These are phyloP conservation scores for Scalesia atractyloides DNA, from an alignment of 129 eudicot species.

Conservation along the genomic window DNA sequence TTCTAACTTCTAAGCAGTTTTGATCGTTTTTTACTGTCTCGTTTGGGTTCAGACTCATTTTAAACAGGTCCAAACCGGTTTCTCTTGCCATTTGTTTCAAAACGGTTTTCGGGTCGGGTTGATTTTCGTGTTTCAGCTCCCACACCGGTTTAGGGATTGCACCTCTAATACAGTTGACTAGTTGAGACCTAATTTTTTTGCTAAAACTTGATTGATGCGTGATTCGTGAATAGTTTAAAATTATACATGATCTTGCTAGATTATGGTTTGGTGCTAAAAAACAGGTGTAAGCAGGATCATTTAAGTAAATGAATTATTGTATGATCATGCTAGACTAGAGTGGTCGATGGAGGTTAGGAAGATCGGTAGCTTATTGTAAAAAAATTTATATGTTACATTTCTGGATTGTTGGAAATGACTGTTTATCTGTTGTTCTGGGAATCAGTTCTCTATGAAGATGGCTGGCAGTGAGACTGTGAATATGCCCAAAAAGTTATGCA, in stretches of 20 bases:
- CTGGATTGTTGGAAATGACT: slow-evolving; percentile 7
- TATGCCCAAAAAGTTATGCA: slow-evolving; percentile 60
- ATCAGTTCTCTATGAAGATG: slow-evolving; percentile 80
- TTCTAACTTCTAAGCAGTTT: too few species aligned
- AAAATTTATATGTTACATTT: slow-evolving; percentile 3
- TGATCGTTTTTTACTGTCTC: too few species aligned
- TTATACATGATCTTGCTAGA: not conserved
- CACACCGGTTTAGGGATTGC: too few species aligned
- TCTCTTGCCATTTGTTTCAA: too few species aligned
- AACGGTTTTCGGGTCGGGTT: too few species aligned
- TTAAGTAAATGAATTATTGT: not conserved
- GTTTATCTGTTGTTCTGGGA: not conserved
- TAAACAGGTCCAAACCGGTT: too few species aligned
- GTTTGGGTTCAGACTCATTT: too few species aligned
- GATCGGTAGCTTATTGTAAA: not conserved
- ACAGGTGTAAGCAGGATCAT: not conserved
- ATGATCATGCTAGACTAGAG: slow-evolving; percentile 1
- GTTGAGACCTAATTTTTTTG: slow-evolving; percentile 8
- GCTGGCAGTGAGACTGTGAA: slow-evolving; percentile 44
- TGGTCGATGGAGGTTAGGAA: slow-evolving; percentile 8
- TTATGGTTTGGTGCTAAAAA: too few species aligned
- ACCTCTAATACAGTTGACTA: too few species aligned
- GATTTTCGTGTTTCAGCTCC: too few species aligned
- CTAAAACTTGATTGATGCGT: not conserved
- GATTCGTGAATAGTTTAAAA: too few species aligned